Base-by-base conservation (phyloP, 306 rosid genomes). In the Potentilla sterilis region DNA sequence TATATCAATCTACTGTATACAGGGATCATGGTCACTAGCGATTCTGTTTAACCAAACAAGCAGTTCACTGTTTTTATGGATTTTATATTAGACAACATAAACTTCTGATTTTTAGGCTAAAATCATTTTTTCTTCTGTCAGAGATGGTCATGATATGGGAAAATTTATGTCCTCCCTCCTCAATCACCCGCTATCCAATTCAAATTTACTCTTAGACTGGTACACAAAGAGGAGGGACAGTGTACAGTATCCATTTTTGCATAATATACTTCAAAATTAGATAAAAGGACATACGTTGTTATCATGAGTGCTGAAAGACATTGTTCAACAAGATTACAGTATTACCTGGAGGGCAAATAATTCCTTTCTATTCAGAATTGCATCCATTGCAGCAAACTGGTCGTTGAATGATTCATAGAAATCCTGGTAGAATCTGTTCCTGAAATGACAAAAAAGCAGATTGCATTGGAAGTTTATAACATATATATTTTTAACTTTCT, bases 381-480 rank as follows among this genome's bases (percentile, higher is more conserved):
- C 88, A 79, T 85, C 88, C 98, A 92, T 96, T 79, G 91, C 97
- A 77, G 90, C 83, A 57, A 86, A 88, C 72, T 91, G 94, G 77
- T 92, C 97, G 61, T 88, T 97, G 87, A 96, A 96, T 74, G 87
- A 89, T 81, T 96, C 77, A 80, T 90, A 96, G 79, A 96, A 92
- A 77, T 78, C 86, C 82, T 84, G 85, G 73, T 90, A 96, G 81
- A 96, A 90, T 67, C 73, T 87, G 79, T 73, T 85, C 85, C 97
- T 90, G 88, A 51, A 76, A 69, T 55, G 67, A 65, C 72, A 52
- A 75, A 67, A 57, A 41, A 59, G 68, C 52, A 44, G 67, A 69
- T 67, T 19, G 44, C 72, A 73, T 37, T 61, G 70, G 80, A 73
- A 28, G 28, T 28, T 28, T 28, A 28, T 0, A 28, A 73, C 51